Base-by-base conservation (phyloP, 2,329 filamentous ascomycete species). In the Hymenoscyphus scutula region DNA sequence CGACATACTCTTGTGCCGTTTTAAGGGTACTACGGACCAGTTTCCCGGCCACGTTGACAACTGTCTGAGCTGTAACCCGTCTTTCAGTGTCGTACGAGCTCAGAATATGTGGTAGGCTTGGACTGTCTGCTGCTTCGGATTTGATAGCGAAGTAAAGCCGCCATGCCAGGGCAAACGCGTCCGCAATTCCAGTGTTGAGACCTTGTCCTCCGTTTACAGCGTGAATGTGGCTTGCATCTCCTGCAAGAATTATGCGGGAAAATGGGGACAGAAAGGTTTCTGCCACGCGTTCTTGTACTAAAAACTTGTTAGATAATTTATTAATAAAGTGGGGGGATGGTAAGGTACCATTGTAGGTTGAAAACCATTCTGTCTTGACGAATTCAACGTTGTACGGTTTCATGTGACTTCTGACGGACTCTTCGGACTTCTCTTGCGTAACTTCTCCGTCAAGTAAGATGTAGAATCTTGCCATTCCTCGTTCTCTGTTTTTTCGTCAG, bases 381-480 rank as follows among this genome's bases (percentile, higher is more conserved):
- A 81, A 82, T 0, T 79, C 76, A 3, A 81, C 72, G 3, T 66
- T 68, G 58, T 81, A 73, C 0, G 80, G 80, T 0, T 76, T 75
- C 67, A 82, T 73, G 64, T 82, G 79, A 38, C 76, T 68, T 34
- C 74, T 73, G 58, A 82, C 79, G 0, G 78, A 80, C 3, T 74
- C 72, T 38, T 81, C 72, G 0, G 78, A 76, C 11, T 72, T 74
- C 7, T 74, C 69, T 53, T 77, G 74, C 0, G 74, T 78, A 3
- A 80, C 76, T 5, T 80, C 77, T 0, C 78, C 79, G 1, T 81
- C 79, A 0, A 81, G 74, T 0, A 82, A 70, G 13, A 80, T 75
- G 58, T 81, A 81, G 62, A 81, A 81, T 0, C 79, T 75, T 3
- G 77, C 78, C 73, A 81, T 77, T 3, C 75, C 78, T 8, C 80